Evolutionary conservation across 2,329 filamentous ascomycete species (phyloP), one percentile per base, ranked within the genome.

Genomic region (Ambrosiella beaveri): DNA sequence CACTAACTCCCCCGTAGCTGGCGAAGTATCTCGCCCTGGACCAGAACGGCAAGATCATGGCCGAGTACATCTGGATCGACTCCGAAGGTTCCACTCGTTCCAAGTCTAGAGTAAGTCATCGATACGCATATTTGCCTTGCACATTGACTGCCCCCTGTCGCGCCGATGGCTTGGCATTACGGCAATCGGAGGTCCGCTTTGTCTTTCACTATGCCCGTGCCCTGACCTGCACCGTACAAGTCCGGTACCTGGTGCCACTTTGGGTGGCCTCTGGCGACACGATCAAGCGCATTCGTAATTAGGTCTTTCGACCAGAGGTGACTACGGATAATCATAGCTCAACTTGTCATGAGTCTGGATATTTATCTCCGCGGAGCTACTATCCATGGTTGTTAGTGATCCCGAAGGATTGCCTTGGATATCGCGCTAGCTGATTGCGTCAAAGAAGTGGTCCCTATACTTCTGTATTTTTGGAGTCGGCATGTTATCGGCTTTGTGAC

Each of bases 41-140:
- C 71, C 91, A 97, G 77, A 87, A 85, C 72, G 90, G 89, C 71
- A 76, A 75, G 66, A 78, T 94, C 69, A 93, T 95, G 73, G 91
- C 89, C 69, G 91, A 96, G 76, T 96, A 96, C 75, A 83, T 96
- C 78, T 96, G 91, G 91, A 85, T 96, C 70, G 90, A 96, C 69
- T 78, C 86, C 64, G 73, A 75, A 64, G 89, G 90, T 70, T 84
- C 85, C 68, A 80, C 87, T 66, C 89, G 93, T 68, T 95, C 89
- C 71, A 98, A 97, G 79, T 91, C 86, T 69, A 94, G 89, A 80
- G 91, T 96, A 78, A 78, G 88, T 27, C 27, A 27, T 62, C 62
- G 9, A 37, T 27, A 39, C 41, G 8, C 40, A 19, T 54, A 27
- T 63, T 56, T 62, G 54, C 56, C 60, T 54, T 59, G 63, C 65